Conservation (phyloP, 441 rosid species). For the Biscutella laevigata region DNA sequence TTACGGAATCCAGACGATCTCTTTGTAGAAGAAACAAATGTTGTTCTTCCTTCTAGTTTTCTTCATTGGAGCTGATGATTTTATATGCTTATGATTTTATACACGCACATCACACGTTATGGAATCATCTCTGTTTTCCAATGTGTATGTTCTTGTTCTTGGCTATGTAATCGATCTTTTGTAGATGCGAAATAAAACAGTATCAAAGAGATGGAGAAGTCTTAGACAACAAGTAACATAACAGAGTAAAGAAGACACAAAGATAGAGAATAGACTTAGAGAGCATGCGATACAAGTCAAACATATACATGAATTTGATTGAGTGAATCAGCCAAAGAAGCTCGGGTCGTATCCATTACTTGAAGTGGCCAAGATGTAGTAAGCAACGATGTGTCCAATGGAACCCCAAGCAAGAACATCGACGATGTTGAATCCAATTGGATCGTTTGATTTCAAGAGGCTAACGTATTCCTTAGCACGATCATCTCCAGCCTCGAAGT, state of each 20-base stretch:
- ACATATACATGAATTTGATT: slow-evolving; percentile 2
- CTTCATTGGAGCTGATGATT: slow-evolving; percentile 23
- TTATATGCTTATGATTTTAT: not conserved
- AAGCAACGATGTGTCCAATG: slow-evolving; percentile 91
- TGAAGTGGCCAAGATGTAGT: slow-evolving; percentile 87
- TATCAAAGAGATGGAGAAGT: slow-evolving; percentile 3
- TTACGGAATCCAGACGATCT: slow-evolving; percentile 31
- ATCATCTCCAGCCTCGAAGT: slow-evolving; percentile 86
- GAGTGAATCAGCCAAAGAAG: slow-evolving; percentile 40
- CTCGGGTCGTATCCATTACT: slow-evolving; percentile 89
- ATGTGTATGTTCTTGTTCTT: not conserved
- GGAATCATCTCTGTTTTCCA: not conserved
- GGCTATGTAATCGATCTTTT: not conserved
- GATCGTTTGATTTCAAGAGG: slow-evolving; percentile 88
- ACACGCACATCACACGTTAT: no score
- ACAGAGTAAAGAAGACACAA: not conserved
- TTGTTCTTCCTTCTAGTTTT: slow-evolving; percentile 11
- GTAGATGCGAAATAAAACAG: not conserved
- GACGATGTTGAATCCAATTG: slow-evolving; percentile 86
- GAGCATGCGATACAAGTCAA: slow-evolving; percentile 23
- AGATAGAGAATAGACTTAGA: not conserved
- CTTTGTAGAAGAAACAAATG: slow-evolving; percentile 23
- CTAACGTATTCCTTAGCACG: slow-evolving; percentile 90
- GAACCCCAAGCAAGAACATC: slow-evolving; percentile 99
- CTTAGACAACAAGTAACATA: not conserved